These are phyloP conservation scores for Backusella circina DNA, from an alignment of 192 early-diverging fungal species.

Conservation along the genomic window DNA sequence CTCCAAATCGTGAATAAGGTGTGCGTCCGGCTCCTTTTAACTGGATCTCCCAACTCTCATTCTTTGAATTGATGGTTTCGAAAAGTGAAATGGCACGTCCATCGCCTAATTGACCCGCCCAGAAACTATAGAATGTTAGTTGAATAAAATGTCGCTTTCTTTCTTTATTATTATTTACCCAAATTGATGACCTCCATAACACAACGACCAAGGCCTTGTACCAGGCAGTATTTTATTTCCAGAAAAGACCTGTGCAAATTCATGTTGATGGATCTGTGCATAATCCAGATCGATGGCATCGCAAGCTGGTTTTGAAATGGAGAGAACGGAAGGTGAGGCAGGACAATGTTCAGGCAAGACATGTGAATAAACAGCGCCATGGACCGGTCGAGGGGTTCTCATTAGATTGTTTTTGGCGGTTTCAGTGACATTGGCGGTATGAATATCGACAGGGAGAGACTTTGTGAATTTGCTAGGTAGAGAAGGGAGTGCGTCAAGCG, in stretches of 20 bases:
- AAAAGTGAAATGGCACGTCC: conserved; percentile 80
- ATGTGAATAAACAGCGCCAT: conserved; percentile 38
- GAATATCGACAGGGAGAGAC: not conserved
- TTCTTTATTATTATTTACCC: conserved; percentile 27
- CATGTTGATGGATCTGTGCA: conserved; percentile 6
- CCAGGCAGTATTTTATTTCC: conserved; percentile 40
- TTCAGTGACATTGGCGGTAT: conserved; percentile 8
- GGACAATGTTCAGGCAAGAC: conserved; percentile 41
- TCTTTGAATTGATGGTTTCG: conserved; percentile 34
- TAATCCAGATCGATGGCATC: conserved; percentile 33
- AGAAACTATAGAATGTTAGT: conserved; percentile 31
- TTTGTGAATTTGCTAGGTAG: conserved; percentile 1
- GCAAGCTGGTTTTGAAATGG: conserved; percentile 26
- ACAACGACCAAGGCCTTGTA: conserved; percentile 61
- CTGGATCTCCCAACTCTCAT: conserved; percentile 70
- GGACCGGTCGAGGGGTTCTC: conserved; percentile 27
- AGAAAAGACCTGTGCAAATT: conserved; percentile 37
- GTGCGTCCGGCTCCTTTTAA: conserved; percentile 86
- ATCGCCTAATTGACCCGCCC: conserved; percentile 81
- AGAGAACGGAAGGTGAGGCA: conserved; percentile 19
- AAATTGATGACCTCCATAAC: conserved; percentile 75
- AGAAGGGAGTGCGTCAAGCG: conserved; percentile 3
- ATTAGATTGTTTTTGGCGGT: not conserved
- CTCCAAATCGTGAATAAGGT: conserved; percentile 83
- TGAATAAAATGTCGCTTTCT: not conserved